Percentiles rank a stretch among this genome's conserved stretches.
These are phyloP conservation scores for Beauveria sp. DNA, from an alignment of 2,329 filamentous ascomycete species.

Conservation along the genomic window DNA sequence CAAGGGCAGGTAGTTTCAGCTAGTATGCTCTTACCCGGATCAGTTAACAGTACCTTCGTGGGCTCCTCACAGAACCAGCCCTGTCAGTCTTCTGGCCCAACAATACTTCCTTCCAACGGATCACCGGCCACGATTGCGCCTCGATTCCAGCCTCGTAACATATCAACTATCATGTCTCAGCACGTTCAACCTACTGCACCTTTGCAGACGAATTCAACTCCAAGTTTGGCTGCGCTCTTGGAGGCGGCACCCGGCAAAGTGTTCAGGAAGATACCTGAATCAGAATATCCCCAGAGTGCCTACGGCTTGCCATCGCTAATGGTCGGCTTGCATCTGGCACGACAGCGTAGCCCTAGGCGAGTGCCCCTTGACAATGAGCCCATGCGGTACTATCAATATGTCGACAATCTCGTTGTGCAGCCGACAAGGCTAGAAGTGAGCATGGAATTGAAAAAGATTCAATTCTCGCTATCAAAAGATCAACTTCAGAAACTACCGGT, in stretches of 20 bases:
- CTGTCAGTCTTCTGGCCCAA: background rate
- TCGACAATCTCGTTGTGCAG: background rate
- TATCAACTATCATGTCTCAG: background rate
- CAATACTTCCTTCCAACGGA: background rate
- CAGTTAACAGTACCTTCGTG: background rate
- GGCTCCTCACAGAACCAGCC: background rate
- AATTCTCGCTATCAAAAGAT: background rate
- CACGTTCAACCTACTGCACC: background rate
- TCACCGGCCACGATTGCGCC: background rate
- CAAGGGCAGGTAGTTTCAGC: background rate
- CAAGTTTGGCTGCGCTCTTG: background rate
- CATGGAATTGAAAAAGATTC: background rate
- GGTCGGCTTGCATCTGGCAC: conserved; percentile 38
- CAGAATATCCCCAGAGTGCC: conserved; percentile 34
- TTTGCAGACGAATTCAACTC: background rate
- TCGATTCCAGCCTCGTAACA: background rate
- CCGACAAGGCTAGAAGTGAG: conserved; percentile 1
- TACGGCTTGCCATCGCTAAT: conserved; percentile 34
- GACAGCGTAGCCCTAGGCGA: conserved; percentile 40
- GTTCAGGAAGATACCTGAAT: conserved; percentile 14
- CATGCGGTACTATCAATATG: conserved; percentile 1
- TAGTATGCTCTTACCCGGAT: background rate
- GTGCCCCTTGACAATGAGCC: conserved; percentile 18
- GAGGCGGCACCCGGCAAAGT: background rate
- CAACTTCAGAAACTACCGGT: background rate